These are phyloP conservation scores for Nakaseomyces bracarensis DNA, from an alignment of 1,139 yeast species.

Conservation along the genomic window DNA sequence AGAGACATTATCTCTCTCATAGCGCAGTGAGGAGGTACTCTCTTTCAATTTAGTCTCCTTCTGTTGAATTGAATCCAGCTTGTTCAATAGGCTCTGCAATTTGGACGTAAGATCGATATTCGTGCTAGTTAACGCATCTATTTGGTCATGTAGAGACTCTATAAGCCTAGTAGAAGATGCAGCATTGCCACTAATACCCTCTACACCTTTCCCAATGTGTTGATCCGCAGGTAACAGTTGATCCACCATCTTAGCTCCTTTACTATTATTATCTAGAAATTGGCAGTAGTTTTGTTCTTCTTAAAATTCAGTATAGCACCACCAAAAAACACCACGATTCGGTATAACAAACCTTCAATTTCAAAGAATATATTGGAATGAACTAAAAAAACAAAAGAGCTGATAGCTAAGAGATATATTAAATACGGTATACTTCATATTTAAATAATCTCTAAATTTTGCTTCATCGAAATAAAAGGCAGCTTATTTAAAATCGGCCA, in stretches of 20 bases:
- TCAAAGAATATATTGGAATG: no score
- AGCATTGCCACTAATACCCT: background rate
- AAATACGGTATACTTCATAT: no score
- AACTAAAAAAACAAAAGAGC: no score
- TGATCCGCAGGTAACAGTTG: constrained; percentile 1
- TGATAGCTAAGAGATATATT: no score
- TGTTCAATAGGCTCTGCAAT: constrained; percentile 42
- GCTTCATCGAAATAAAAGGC: no score
- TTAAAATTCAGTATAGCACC: background rate
- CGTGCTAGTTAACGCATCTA: constrained; percentile 47
- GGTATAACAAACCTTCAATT: background rate
- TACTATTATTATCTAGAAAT: background rate
- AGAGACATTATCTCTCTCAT: constrained; percentile 60
- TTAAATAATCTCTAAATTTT: no score
- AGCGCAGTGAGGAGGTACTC: constrained; percentile 42
- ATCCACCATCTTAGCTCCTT: background rate
- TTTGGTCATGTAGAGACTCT: constrained; percentile 48
- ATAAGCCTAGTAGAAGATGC: constrained; percentile 42
- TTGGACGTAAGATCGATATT: constrained; percentile 41
- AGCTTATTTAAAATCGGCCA: no score
- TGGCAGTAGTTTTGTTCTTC: no score
- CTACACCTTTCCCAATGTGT: background rate
- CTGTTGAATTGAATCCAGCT: constrained; percentile 40
- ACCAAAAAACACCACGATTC: background rate
- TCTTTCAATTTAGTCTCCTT: constrained; percentile 56